These are phyloP conservation scores for Penicillium sclerotiorum DNA, from an alignment of 2,329 filamentous ascomycete species.

Conservation along the genomic window DNA sequence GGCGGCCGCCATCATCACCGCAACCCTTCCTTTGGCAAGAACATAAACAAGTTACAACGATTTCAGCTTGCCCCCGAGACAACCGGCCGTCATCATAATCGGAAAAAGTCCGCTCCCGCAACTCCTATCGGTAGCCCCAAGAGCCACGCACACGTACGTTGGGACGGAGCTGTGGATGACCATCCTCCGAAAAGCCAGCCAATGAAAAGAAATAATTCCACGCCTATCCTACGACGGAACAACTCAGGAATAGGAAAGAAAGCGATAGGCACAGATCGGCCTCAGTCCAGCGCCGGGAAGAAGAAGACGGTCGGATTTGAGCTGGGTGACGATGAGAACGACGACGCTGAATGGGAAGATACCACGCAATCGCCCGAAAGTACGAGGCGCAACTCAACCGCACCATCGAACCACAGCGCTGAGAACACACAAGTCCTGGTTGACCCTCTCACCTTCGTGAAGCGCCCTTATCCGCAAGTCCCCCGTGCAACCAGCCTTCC, in stretches of 20 bases:
- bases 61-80: constrained; percentile 37
- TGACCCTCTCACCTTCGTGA: constrained; percentile 45
- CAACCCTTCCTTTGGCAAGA: constrained; percentile 48
- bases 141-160: constrained; percentile 40
- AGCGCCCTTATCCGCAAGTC: constrained; percentile 42
- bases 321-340: constrained; percentile 46
- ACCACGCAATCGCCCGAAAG: constrained; percentile 52
- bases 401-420: constrained; percentile 36
- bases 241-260: constrained; percentile 44
- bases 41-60: constrained; percentile 47
- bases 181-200: constrained; percentile 37
- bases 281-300: constrained; percentile 38
- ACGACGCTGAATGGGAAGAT: constrained; percentile 53
- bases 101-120: constrained; percentile 50
- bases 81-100: constrained; percentile 43
- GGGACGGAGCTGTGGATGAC: constrained; percentile 44
- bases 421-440: constrained; percentile 40
- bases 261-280: constrained; percentile 36
- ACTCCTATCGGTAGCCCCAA: constrained; percentile 48
- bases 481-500: constrained; percentile 43
- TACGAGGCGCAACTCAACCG: constrained; percentile 49
- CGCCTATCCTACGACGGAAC: constrained; percentile 45
- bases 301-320: constrained; percentile 53
- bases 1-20: constrained; percentile 44
- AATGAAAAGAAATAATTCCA: constrained; percentile 51